These are phyloP conservation scores for Collybia mongolica DNA, from an alignment of 768 basidiomycete species.

Conservation along the genomic window DNA sequence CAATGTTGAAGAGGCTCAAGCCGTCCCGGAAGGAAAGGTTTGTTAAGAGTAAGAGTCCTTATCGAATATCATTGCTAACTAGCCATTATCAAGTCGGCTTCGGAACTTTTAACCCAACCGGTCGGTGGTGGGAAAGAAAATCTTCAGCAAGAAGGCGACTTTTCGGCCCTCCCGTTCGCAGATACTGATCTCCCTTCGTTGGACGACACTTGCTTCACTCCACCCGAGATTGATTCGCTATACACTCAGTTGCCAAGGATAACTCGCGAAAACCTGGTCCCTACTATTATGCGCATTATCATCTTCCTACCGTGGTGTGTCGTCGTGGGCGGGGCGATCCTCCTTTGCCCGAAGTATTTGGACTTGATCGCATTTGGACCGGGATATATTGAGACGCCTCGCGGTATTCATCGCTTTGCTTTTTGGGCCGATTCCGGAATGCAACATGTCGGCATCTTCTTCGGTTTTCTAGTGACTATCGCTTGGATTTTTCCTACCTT, in stretches of 20 bases:
- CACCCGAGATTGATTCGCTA: not conserved
- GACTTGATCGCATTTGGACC: conserved; percentile 32
- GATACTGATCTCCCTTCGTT: conserved; percentile 1
- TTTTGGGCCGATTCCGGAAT: conserved; percentile 38
- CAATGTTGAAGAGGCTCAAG: conserved; percentile 9
- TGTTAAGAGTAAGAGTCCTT: not conserved
- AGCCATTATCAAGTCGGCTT: no score
- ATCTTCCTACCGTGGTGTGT: conserved; percentile 46
- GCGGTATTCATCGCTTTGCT: conserved; percentile 37
- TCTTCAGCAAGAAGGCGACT: not conserved
- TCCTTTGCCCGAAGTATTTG: conserved; percentile 35
- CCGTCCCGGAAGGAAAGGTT: not conserved
- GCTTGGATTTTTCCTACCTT: conserved; percentile 25
- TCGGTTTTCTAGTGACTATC: conserved; percentile 25
- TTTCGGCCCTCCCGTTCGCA: conserved; percentile 16
- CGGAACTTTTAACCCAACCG: no score
- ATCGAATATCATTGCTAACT: not conserved
- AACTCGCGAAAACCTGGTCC: conserved; percentile 10
- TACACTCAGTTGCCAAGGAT: conserved; percentile 7
- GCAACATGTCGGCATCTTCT: conserved; percentile 36
- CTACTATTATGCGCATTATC: conserved; percentile 20
- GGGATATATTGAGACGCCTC: conserved; percentile 26
- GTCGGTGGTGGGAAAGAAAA: no score
- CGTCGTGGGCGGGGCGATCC: conserved; percentile 39
- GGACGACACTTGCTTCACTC: conserved; percentile 1